These are phyloP conservation scores for Cryphonectria naterciae DNA, from an alignment of 2,329 filamentous ascomycete species.

Conservation along the genomic window DNA sequence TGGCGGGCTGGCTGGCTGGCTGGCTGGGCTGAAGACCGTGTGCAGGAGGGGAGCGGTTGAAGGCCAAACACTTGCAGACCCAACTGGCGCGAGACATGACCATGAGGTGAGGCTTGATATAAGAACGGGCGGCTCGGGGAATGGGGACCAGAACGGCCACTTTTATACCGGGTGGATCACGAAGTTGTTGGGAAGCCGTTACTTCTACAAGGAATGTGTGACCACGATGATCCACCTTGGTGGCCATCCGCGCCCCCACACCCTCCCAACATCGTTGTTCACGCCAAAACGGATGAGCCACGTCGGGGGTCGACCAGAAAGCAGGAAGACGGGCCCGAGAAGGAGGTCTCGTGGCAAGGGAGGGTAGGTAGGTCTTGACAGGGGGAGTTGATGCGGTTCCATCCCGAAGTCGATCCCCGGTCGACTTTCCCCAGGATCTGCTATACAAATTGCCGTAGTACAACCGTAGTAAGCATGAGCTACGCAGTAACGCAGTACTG, in stretches of 20 bases:
- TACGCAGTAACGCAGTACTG: not conserved
- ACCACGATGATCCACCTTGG: constrained; percentile 11
- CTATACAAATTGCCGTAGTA: not conserved
- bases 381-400: not conserved
- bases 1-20: constrained; percentile 2
- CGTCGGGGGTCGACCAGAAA: not conserved
- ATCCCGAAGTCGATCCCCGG: constrained; percentile 14
- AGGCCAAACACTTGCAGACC: not conserved
- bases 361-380: not conserved
- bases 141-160: not conserved
- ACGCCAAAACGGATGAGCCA: constrained; percentile 4
- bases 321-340: not conserved
- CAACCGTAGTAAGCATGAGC: no score
- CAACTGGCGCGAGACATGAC: constrained; percentile 16
- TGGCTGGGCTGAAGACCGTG: not conserved
- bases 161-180: constrained; percentile 15
- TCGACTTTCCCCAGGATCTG: constrained; percentile 3
- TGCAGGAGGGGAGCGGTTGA: not conserved
- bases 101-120: constrained; percentile 12
- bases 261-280: not conserved
- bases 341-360: constrained; percentile 2
- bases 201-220: not conserved
- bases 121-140: not conserved
- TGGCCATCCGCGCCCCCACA: not conserved
- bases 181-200: constrained; percentile 7